Evolutionary conservation across 2,329 filamentous ascomycete genomes (phyloP).

Genomic region (Metarhizium anisopliae): DNA sequence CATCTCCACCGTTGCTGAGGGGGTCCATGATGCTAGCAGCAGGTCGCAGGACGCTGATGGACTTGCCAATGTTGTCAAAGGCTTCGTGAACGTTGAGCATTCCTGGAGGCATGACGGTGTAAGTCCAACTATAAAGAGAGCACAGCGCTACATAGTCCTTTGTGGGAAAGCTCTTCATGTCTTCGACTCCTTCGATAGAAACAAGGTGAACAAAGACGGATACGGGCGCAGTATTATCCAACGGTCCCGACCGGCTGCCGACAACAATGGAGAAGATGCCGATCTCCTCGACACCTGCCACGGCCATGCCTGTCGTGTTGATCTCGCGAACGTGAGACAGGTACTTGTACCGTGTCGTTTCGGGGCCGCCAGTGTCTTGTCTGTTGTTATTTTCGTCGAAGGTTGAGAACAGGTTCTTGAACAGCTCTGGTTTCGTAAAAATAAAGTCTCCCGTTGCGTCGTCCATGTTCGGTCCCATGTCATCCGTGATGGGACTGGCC

Average conservation of each 20-base stretch:
- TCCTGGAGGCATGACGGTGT: conserved; percentile 24
- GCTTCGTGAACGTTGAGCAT: conserved; percentile 24
- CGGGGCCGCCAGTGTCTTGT: background rate
- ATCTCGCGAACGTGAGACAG: conserved; percentile 32
- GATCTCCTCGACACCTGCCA: conserved; percentile 23
- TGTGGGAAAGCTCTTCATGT: background rate
- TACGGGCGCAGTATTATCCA: conserved; percentile 15
- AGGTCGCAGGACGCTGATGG: conserved; percentile 6
- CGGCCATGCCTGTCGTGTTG: conserved; percentile 27
- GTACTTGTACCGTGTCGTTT: conserved; percentile 17
- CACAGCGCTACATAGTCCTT: conserved; percentile 19
- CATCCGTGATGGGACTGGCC: background rate
- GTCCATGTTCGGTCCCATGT: background rate
- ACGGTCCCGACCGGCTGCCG: conserved; percentile 21
- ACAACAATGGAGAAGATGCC: conserved; percentile 27
- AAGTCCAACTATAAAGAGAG: conserved; percentile 31
- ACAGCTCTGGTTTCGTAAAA: conserved; percentile 17
- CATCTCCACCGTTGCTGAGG: background rate
- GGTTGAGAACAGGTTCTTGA: conserved; percentile 16
- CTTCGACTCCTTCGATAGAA: conserved; percentile 19
- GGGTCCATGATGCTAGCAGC: conserved; percentile 1
- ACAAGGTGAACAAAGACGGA: conserved; percentile 27
- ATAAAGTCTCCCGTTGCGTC: conserved; percentile 16
- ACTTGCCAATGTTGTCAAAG: conserved; percentile 17
- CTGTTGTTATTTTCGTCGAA: conserved; percentile 1